Evolutionary conservation across 768 basidiomycete genomes (phyloP).

Genomic region (Mycena sanguinolenta): DNA sequence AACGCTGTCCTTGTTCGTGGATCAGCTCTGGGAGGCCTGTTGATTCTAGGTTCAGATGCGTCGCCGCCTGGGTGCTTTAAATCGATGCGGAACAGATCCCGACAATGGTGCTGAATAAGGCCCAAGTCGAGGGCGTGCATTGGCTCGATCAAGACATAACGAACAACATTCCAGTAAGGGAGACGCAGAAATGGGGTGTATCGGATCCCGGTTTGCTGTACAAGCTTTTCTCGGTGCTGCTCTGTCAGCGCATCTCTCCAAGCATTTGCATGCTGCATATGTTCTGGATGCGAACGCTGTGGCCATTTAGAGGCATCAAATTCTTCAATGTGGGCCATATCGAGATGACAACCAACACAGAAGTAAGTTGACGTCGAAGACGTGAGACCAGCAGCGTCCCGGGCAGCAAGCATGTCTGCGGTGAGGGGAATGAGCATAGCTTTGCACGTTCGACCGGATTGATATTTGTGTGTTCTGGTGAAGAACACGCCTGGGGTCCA

Average conservation of each 20-base stretch:
- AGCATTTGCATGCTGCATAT: conserved; percentile 19
- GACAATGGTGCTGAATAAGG: conserved; percentile 48
- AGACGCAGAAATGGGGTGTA: conserved; percentile 50
- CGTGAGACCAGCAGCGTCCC: conserved; percentile 44
- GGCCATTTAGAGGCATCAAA: conserved; percentile 45
- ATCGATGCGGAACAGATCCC: conserved; percentile 41
- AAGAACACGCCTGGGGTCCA: conserved; percentile 48
- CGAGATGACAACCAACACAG: conserved; percentile 46
- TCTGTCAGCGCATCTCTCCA: conserved; percentile 41
- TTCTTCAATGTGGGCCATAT: too few species aligned
- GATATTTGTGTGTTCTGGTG: conserved; percentile 35
- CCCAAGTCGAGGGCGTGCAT: conserved; percentile 59
- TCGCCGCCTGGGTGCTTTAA: neutral
- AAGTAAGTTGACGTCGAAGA: conserved; percentile 38
- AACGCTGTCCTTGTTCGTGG: neutral
- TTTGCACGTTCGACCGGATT: conserved; percentile 31
- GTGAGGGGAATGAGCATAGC: conserved; percentile 43
- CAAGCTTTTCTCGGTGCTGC: conserved; percentile 36
- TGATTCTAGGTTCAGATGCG: neutral
- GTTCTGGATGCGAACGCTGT: conserved; percentile 27
- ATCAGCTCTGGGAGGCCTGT: neutral
- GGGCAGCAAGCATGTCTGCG: conserved; percentile 48
- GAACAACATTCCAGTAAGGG: conserved; percentile 54
- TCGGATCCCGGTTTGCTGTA: conserved; percentile 41
- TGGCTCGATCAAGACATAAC: conserved; percentile 49